A percentile compares a stretch with the other conserved stretches of the same genome.
Conservation (phyloP, 768 basidiomycete genomes). For the Hericium rajendrae region DNA sequence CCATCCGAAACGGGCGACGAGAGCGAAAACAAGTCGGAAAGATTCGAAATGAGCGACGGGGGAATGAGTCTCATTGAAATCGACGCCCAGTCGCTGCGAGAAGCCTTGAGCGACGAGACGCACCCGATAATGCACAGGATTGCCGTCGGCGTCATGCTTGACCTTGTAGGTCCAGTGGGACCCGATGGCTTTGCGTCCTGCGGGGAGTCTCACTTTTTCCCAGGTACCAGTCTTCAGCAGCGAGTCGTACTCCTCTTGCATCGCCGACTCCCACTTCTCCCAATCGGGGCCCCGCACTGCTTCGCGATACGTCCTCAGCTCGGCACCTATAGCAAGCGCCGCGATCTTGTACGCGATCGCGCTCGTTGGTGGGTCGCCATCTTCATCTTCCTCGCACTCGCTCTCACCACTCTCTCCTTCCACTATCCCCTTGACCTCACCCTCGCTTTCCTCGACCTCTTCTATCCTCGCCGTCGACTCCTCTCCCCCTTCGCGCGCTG, state of each 20-base stretch:
- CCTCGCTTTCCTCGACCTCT: too few species aligned
- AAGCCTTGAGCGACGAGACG: conserved; percentile 28
- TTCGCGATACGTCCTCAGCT: neutral
- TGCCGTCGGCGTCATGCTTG: conserved; percentile 22
- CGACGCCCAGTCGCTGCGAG: conserved; percentile 23
- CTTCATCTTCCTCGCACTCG: neutral
- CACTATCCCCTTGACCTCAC: too few species aligned
- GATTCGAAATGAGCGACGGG: conserved; percentile 14
- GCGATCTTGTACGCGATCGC: neutral
- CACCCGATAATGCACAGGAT: conserved; percentile 21
- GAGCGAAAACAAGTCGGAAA: conserved; percentile 21
- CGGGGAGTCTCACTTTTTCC: neutral
- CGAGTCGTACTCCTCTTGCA: neutral
- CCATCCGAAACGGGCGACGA: conserved; percentile 26
- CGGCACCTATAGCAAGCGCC: neutral
- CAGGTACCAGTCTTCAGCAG: neutral
- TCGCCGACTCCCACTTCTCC: neutral
- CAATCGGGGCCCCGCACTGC: neutral
- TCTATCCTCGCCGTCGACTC: too few species aligned
- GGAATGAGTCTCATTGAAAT: conserved; percentile 21
- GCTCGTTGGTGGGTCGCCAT: neutral
- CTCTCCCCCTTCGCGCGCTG: neutral
- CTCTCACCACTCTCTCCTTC: neutral
- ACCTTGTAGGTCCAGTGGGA: conserved; percentile 22
- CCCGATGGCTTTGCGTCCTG: neutral